Conservation (phyloP, 495 filamentous ascomycete genomes). For the Ramalina peruviana region DNA sequence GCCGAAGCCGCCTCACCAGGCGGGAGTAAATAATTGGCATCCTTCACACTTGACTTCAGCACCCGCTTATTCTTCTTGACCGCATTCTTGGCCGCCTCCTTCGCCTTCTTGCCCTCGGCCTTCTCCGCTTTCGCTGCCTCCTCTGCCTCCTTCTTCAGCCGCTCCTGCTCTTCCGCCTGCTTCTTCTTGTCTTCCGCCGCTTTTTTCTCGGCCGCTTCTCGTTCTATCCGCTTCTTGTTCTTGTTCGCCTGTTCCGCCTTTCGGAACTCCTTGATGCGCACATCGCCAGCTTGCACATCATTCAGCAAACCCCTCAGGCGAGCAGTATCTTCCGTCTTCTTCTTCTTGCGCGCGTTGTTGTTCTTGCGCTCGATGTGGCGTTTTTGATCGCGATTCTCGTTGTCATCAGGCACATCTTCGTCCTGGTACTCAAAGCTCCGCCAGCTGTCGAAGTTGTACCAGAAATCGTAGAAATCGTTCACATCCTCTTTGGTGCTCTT, state of each 20-base stretch:
- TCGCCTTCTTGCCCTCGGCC: slow-evolving; percentile 84
- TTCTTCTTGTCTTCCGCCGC: slow-evolving; percentile 64
- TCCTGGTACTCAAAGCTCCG: slow-evolving; percentile 94
- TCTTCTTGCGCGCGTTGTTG: slow-evolving; percentile 92
- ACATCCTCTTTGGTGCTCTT: slow-evolving; percentile 78
- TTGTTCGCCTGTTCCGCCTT: slow-evolving; percentile 81
- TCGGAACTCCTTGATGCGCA: slow-evolving; percentile 93
- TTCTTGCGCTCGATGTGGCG: slow-evolving; percentile 97
- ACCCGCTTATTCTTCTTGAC: slow-evolving; percentile 99
- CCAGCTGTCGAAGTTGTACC: slow-evolving; percentile 99
- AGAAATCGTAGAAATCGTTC: slow-evolving; percentile 96
- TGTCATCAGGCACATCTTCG: slow-evolving; percentile 96
- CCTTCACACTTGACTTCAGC: slow-evolving; percentile 80
- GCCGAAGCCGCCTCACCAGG: slow-evolving; percentile 51
- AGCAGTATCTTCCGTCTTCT: slow-evolving; percentile 92
- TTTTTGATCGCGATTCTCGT: slow-evolving; percentile 97
- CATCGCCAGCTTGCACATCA: slow-evolving; percentile 64
- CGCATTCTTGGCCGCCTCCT: slow-evolving; percentile 93
- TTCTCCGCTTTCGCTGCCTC: slow-evolving; percentile 69
- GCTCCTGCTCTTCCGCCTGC: slow-evolving; percentile 64
- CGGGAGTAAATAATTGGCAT: slow-evolving; percentile 79
- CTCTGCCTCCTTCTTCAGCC: slow-evolving; percentile 66
- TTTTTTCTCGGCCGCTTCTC: slow-evolving; percentile 81
- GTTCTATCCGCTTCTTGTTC: slow-evolving; percentile 82
- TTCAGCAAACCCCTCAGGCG: slow-evolving; percentile 82